phyloP scores from a whole-genome alignment of 2,329 filamentous ascomycete species.

The Bipolaris oryzae region DNA sequence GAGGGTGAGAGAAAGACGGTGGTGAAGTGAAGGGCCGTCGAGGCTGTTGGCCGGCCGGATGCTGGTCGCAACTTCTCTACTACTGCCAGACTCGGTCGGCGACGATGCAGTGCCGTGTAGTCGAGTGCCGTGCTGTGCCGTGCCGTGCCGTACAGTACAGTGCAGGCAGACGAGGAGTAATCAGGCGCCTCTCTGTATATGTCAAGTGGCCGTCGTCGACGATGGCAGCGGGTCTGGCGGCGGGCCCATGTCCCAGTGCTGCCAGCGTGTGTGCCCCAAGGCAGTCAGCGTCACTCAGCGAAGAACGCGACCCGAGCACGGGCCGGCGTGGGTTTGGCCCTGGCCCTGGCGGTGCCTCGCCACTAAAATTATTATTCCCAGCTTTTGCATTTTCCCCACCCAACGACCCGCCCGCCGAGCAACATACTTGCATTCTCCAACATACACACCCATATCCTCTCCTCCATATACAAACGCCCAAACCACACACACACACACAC shows the following conservation, averaged over 20 bases:
- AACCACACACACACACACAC: conserved; percentile 14
- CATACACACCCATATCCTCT: conserved; percentile 1
- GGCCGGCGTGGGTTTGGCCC: conserved; percentile 13
- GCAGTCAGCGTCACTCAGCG: conserved; percentile 37
- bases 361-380: conserved; percentile 29
- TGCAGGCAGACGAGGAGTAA: background rate
- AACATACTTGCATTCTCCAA: background rate
- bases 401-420: conserved; percentile 3
- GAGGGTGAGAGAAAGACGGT: conserved; percentile 17
- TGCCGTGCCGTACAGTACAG: background rate
- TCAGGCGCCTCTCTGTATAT: conserved; percentile 1
- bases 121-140: conserved; percentile 6
- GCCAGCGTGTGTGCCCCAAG: conserved; percentile 24
- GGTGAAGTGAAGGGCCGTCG: conserved; percentile 10
- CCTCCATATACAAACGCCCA: conserved; percentile 1
- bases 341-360: conserved; percentile 18
- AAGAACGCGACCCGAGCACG: conserved; percentile 28
- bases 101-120: conserved; percentile 7
- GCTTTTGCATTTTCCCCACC: conserved; percentile 18
- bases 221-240: conserved; percentile 34
- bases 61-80: conserved; percentile 31
- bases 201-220: conserved; percentile 23
- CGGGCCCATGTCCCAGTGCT: conserved; percentile 22
- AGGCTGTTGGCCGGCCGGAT: conserved; percentile 17
- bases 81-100: conserved; percentile 8